Evolutionary conservation across 495 filamentous ascomycete species (phyloP).

Genomic region (Tuber magnatum): DNA sequence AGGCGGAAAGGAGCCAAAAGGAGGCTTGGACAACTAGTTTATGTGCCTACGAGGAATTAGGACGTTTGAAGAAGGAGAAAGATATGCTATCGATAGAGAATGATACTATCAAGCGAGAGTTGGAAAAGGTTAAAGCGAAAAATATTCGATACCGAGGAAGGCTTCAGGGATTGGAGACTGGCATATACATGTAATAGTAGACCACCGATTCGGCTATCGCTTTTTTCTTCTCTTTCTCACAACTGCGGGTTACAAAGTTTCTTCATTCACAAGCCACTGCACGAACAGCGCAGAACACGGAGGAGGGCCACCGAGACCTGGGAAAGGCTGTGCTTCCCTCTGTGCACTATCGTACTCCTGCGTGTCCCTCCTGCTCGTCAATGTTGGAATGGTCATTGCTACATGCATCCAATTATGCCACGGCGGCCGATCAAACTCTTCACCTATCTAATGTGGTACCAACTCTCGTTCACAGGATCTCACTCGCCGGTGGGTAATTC

Average conservation of each 20-base stretch:
- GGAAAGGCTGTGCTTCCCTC: not conserved
- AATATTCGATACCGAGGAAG: not conserved
- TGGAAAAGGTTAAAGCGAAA: not conserved
- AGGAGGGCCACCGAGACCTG: not conserved
- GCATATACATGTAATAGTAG: not conserved
- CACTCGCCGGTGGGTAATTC: not conserved
- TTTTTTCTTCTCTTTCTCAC: not conserved
- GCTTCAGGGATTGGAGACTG: not conserved
- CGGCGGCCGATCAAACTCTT: not conserved
- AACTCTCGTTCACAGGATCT: not conserved
- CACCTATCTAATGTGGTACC: not conserved
- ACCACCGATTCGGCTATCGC: not conserved
- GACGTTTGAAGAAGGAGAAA: not conserved
- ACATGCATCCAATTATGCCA: not conserved
- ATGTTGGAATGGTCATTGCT: not conserved
- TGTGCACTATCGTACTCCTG: not conserved
- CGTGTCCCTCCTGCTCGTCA: not conserved
- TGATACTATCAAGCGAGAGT: not conserved
- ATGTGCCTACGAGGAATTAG: not conserved
- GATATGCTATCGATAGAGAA: not conserved
- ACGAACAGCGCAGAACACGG: not conserved
- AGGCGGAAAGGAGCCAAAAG: not conserved
- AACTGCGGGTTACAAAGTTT: not conserved
- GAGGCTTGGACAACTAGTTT: not conserved
- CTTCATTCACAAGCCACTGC: not conserved